Evolutionary conservation across 1,139 yeast species (phyloP), one percentile per base, ranked within the genome.

Genomic region (Debaryomyces fabryi): DNA sequence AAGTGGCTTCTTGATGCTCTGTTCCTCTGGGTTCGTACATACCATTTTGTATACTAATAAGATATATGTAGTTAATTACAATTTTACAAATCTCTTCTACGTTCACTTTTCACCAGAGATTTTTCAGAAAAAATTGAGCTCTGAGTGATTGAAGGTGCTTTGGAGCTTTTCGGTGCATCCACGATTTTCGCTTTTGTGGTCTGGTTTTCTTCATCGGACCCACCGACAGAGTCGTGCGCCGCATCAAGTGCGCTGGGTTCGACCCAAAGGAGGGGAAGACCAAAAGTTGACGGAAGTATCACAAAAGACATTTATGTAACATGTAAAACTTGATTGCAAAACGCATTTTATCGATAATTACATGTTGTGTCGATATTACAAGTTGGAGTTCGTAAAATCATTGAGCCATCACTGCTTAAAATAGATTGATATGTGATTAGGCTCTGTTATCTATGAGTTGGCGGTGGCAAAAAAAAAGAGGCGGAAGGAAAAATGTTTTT

Each of bases 41-140:
- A 59, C 66, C 66, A 59, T 61, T 55, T 58, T 63, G 61, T 52
- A 55, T 58, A 44, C 50, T 55, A 45, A 34, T 45, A 39, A 24
- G 33, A 39, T 45, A 44, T 44, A 45, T 45, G 44, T 39, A 45
- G 39, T 42, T 20, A 35, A 30, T 30, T 40, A 40, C 43, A 23
- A 27, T 40, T 40, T 13, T 29, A 16, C 37, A 40, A 40, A 40
- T n/a, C 36, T 37, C 43, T 40, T 40, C 35, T 32, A 18, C 36
- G 27, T 21, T 30, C 35, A 18, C 27, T 37, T 29, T 30, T 40
- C 23, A 32, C 25, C 21, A 40, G 43, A 35, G 43, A 40, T 30
- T 40, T 40, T 40, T 40, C 43, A 30, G 21, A 40, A 29, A 29
- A 33, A 46, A 49, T 47, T 47, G 50, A 42, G 49, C 48, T 43